Conservation (phyloP, 1,284 basidiomycete genomes). For the Leccinum huronense region DNA sequence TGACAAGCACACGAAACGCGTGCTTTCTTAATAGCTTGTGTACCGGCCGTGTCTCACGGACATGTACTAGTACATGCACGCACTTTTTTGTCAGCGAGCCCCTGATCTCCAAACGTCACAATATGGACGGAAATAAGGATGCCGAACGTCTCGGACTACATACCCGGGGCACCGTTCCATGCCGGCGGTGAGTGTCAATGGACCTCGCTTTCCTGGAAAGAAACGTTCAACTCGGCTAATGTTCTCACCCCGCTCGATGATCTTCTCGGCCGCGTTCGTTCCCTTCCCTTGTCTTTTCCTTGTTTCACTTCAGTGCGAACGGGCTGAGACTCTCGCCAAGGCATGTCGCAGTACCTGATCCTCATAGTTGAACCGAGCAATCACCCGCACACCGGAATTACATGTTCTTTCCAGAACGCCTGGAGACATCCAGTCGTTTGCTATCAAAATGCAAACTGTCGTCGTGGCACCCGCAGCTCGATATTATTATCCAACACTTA, state of each 20-base stretch:
- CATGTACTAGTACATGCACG: not conserved
- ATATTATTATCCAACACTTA: constrained; percentile 2
- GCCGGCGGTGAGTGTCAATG: not conserved
- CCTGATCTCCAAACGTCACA: not conserved
- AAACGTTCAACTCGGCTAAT: not conserved
- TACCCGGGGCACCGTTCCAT: not conserved
- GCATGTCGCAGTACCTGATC: constrained; percentile 3
- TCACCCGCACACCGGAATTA: not conserved
- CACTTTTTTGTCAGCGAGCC: not conserved
- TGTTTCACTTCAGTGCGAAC: constrained; percentile 4
- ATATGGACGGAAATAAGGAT: not conserved
- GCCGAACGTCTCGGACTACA: not conserved
- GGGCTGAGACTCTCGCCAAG: not conserved
- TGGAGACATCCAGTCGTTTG: not conserved
- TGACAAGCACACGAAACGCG: not conserved
- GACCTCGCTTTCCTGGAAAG: constrained; percentile 6
- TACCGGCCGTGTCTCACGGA: not conserved
- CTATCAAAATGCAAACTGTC: not conserved
- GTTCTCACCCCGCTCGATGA: constrained; percentile 9
- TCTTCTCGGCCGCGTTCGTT: constrained; percentile 5
- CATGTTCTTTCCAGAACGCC: not conserved
- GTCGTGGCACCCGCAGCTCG: constrained; percentile 14
- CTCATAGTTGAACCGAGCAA: not conserved
- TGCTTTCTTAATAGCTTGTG: not conserved
- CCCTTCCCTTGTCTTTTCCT: not conserved